Conservation (phyloP, 2,329 filamentous ascomycete species). For the Aspergillus oerlinghausenensis region DNA sequence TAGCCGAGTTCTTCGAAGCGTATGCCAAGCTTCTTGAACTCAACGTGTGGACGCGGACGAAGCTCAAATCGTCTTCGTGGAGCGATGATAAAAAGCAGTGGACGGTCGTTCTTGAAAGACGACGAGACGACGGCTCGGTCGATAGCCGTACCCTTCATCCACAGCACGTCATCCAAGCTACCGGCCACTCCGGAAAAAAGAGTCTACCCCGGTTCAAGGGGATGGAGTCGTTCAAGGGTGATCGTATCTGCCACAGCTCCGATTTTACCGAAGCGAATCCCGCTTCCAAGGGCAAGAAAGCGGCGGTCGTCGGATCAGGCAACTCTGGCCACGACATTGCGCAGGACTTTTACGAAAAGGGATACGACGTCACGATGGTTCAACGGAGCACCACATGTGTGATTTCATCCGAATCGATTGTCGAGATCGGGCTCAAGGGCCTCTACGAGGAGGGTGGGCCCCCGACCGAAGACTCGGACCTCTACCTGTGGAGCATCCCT, state of each 20-base stretch:
- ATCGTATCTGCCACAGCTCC: constrained; percentile 57
- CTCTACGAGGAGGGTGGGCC: constrained; percentile 49
- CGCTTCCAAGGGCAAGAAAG: constrained; percentile 52
- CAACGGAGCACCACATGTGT: constrained; percentile 65
- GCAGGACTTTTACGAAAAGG: constrained; percentile 63
- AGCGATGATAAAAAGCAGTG: constrained; percentile 49
- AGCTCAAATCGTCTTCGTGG: constrained; percentile 47
- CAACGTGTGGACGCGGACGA: constrained; percentile 60
- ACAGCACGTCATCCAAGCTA: constrained; percentile 62
- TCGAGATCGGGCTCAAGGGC: constrained; percentile 50
- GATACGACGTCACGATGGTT: constrained; percentile 64
- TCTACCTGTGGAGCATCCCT: constrained; percentile 56
- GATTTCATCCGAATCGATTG: constrained; percentile 52
- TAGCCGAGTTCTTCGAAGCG: constrained; percentile 63
- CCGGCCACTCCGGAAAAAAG: constrained; percentile 64
- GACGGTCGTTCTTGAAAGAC: constrained; percentile 50
- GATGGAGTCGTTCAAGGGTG: constrained; percentile 54
- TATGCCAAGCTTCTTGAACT: constrained; percentile 64
- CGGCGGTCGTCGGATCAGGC: constrained; percentile 62
- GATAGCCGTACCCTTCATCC: constrained; percentile 56
- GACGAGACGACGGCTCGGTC: constrained; percentile 30
- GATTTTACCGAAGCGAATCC: constrained; percentile 53
- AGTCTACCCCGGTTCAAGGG: constrained; percentile 47
- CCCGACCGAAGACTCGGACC: constrained; percentile 62
- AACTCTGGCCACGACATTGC: constrained; percentile 67